Percentiles rank a stretch among this genome's conserved stretches.
Evolutionary conservation across 148 eudicot species (phyloP).

Genomic region (Drosera capensis): DNA sequence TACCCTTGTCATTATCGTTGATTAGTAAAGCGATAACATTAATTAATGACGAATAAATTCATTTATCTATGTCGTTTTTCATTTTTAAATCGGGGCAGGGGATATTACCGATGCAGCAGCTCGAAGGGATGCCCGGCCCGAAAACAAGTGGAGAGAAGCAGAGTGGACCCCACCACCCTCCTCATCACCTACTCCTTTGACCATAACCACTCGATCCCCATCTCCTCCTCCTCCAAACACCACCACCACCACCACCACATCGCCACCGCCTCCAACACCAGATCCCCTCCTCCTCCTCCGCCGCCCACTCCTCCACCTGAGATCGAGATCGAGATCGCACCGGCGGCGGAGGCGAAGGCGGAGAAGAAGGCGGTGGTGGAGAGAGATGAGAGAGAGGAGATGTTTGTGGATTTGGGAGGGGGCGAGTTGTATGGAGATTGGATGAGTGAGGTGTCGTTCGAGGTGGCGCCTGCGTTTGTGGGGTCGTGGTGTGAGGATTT

Average conservation of each 20-base stretch:
- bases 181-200: conserved; percentile 44
- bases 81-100: too few relatives aligned
- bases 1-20: too few relatives aligned
- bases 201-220: conserved; percentile 41
- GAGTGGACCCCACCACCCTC: conserved; percentile 42
- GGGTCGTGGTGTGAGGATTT: conserved; percentile 20
- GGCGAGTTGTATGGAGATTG: conserved; percentile 16
- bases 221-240: conserved; percentile 16
- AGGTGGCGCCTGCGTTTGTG: conserved; percentile 24
- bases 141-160: conserved; percentile 57
- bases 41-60: too few relatives aligned
- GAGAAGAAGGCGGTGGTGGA: conserved; percentile 1
- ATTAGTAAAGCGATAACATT: too few relatives aligned
- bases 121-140: conserved; percentile 64
- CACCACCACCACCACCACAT: conserved; percentile 19
- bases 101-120: conserved; percentile 59
- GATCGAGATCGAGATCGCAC: background rate
- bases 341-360: background rate
- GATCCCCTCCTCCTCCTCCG: conserved; percentile 3
- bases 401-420: conserved; percentile 8
- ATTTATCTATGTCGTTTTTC: too few relatives aligned
- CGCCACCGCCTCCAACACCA: conserved; percentile 2
- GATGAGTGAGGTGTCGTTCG: conserved; percentile 30
- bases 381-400: background rate
- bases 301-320: conserved; percentile 7